These are phyloP conservation scores for Neocatenulostroma microsporum DNA, from an alignment of 2,329 filamentous ascomycete genomes.

Conservation along the genomic window DNA sequence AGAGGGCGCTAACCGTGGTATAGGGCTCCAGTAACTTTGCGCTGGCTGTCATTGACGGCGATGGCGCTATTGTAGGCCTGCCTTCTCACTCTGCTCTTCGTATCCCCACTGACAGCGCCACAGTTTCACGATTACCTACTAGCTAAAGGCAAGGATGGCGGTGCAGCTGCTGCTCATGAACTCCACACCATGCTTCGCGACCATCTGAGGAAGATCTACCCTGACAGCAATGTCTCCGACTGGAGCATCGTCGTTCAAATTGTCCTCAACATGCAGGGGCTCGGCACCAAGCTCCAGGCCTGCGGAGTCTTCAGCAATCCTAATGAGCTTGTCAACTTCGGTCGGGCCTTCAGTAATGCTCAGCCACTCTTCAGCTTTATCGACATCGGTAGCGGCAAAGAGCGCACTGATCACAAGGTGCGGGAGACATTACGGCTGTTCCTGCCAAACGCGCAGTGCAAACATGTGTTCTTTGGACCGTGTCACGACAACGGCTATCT, in stretches of 20 bases:
- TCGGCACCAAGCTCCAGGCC: constrained; percentile 35
- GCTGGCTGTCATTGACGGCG: constrained; percentile 43
- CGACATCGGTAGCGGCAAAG: constrained; percentile 42
- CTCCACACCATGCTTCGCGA: constrained; percentile 36
- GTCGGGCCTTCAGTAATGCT: constrained; percentile 37
- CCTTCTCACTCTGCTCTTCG: no score
- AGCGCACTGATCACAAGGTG: constrained; percentile 39
- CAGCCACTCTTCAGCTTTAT: constrained; percentile 42
- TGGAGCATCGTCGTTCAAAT: constrained; percentile 42
- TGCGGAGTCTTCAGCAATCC: constrained; percentile 34
- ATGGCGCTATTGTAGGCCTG: constrained; percentile 41
- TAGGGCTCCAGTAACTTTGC: constrained; percentile 36
- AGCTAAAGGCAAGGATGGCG: constrained; percentile 30
- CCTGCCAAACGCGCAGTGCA: constrained; percentile 39
- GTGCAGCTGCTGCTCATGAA: constrained; percentile 29
- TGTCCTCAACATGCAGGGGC: constrained; percentile 41
- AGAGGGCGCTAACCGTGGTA: not conserved
- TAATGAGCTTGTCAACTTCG: constrained; percentile 36
- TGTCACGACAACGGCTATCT: constrained; percentile 42
- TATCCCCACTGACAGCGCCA: no score
- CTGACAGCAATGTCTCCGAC: constrained; percentile 29
- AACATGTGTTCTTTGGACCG: constrained; percentile 42
- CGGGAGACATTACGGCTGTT: constrained; percentile 41
- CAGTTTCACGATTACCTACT: constrained; percentile 41
- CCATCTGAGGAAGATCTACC: constrained; percentile 36